phyloP scores from a whole-genome alignment of 148 eudicot genomes.

The Rhododendron kiyosumense region DNA sequence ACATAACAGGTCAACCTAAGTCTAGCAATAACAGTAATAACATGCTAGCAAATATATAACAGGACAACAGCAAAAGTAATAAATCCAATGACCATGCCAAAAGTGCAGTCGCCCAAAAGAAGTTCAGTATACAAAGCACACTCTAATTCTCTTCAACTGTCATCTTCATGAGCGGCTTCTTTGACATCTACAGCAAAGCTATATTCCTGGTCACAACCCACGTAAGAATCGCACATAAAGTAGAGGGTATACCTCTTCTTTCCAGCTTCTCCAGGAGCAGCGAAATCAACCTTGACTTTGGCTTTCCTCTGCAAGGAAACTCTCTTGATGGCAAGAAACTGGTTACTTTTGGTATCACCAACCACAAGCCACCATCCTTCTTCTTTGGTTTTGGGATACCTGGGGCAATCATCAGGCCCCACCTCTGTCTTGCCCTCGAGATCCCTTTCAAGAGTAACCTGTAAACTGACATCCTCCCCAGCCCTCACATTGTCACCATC shows the following conservation, averaged over 20 bases:
- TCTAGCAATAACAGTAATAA: no score
- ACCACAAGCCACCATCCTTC: slow-evolving; percentile 93
- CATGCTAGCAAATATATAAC: neutral
- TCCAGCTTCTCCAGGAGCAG: slow-evolving; percentile 49
- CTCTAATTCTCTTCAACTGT: neutral
- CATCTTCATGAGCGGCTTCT: slow-evolving; percentile 10
- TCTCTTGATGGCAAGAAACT: slow-evolving; percentile 75
- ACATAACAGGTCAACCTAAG: no score
- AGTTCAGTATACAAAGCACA: neutral
- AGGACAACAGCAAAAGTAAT: neutral
- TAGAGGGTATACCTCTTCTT: slow-evolving; percentile 56
- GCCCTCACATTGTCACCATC: slow-evolving; percentile 42
- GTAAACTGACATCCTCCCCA: slow-evolving; percentile 48
- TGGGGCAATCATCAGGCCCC: slow-evolving; percentile 65
- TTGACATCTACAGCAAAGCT: slow-evolving; percentile 33
- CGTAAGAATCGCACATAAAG: slow-evolving; percentile 78
- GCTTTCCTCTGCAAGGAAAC: slow-evolving; percentile 68
- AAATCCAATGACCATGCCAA: neutral
- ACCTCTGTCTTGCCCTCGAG: slow-evolving; percentile 60
- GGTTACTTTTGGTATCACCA: slow-evolving; percentile 63
- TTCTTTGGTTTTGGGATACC: slow-evolving; percentile 72
- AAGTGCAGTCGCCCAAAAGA: neutral
- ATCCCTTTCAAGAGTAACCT: slow-evolving; percentile 65
- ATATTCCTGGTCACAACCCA: slow-evolving; percentile 90
- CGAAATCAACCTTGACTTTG: slow-evolving; percentile 56